Percentiles rank a stretch among this genome's conserved stretches.
Conservation (phyloP, 2,329 filamentous ascomycete species). For the Aspergillus phoenicis region DNA sequence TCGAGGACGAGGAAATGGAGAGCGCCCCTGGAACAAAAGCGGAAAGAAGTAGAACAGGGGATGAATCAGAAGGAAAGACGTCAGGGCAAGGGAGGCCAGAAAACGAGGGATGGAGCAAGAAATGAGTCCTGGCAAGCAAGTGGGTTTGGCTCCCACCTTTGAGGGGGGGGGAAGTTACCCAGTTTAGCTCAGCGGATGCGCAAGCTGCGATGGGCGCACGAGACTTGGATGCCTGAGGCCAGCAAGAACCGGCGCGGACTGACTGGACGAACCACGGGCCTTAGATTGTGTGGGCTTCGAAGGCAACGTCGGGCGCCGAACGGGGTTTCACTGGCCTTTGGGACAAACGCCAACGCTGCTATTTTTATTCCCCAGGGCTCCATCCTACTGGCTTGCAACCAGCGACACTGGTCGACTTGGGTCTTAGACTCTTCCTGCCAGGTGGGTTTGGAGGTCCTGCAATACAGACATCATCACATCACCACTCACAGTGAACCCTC, state of each 20-base stretch:
- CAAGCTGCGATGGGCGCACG: neutral
- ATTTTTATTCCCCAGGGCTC: neutral
- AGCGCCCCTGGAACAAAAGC: neutral
- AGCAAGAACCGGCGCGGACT: neutral
- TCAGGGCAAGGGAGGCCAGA: neutral
- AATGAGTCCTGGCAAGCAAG: constrained; percentile 6
- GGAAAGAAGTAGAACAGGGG: neutral
- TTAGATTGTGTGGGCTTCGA: neutral
- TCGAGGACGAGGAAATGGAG: neutral
- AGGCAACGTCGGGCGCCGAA: constrained; percentile 1
- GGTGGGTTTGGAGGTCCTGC: neutral
- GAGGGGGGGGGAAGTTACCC: constrained; percentile 2
- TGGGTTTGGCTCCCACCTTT: neutral
- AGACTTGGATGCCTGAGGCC: constrained; percentile 6
- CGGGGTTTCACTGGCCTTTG: neutral
- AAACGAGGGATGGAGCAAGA: constrained; percentile 2
- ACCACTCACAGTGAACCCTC: neutral
- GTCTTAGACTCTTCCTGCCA: neutral
- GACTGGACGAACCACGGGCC: neutral
- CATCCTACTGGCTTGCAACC: neutral
- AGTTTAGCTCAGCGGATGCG: constrained; percentile 2
- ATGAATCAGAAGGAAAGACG: neutral
- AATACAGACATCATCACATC: neutral
- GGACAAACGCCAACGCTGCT: neutral
- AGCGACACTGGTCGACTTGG: neutral